Percentiles rank a stretch among this genome's conserved stretches.
phyloP scores from a whole-genome alignment of 305 asterid species.

The Nicotiana rustica region DNA sequence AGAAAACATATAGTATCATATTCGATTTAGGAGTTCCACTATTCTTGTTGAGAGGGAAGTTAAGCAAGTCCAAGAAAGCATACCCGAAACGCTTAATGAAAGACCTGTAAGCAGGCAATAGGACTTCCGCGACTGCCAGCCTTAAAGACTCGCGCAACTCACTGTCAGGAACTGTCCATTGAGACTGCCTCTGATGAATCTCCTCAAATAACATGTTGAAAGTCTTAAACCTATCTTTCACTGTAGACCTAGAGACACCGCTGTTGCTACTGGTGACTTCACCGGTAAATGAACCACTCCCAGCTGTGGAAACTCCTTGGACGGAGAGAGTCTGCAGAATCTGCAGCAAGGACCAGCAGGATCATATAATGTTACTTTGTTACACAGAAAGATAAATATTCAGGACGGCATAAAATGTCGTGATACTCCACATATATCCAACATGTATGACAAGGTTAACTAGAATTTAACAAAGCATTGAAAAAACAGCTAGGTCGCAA shows the following conservation, averaged over 20 bases:
- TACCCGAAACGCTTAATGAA: conserved; percentile 89
- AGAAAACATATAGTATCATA: no score
- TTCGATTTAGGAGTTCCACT: background rate
- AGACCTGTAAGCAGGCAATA: conserved; percentile 92
- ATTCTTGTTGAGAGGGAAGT: background rate
- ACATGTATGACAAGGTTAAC: background rate
- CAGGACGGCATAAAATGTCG: background rate
- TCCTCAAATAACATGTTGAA: conserved; percentile 89
- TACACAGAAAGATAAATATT: background rate
- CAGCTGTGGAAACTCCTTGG: conserved; percentile 64
- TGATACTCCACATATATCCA: background rate
- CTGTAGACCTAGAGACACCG: conserved; percentile 74
- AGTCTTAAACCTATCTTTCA: conserved; percentile 88
- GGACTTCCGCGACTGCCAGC: conserved; percentile 97
- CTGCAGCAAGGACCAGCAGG: conserved; percentile 48
- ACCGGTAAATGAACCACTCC: conserved; percentile 57
- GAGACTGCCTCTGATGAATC: conserved; percentile 97
- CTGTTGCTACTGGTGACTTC: conserved; percentile 56
- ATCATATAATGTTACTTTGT: conserved; percentile 7
- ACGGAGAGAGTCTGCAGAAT: conserved; percentile 84
- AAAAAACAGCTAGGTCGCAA: background rate
- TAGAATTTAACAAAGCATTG: background rate
- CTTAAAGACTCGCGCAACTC: conserved; percentile 93
- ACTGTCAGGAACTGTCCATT: conserved; percentile 98
- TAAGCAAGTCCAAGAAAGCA: conserved; percentile 1